phyloP scores from a whole-genome alignment of 2,329 filamentous ascomycete genomes.

The Lachnellula arida region DNA sequence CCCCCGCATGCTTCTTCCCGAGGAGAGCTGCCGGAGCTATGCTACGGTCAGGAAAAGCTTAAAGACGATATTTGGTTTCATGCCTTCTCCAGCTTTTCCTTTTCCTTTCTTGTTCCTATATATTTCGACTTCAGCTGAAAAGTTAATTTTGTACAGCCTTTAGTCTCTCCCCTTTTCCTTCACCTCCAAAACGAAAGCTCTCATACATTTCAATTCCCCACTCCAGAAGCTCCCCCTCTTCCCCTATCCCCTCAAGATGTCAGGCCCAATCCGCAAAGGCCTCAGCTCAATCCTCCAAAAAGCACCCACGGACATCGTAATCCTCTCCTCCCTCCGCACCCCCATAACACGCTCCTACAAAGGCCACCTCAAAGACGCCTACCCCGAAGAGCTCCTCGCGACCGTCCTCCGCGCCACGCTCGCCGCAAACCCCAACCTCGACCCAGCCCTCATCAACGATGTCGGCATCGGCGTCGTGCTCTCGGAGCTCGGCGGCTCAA shows the following conservation, averaged over 20 bases:
- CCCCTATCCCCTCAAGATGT: constrained; percentile 23
- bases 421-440: constrained; percentile 65
- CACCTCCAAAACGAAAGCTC: neutral
- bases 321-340: constrained; percentile 86
- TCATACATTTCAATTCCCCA: neutral
- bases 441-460: constrained; percentile 68
- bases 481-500: constrained; percentile 83
- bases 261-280: constrained; percentile 51
- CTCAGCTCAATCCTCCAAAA: constrained; percentile 74
- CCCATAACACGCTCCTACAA: constrained; percentile 80
- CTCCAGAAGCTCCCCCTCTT: neutral
- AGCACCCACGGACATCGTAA: constrained; percentile 74
- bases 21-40: neutral
- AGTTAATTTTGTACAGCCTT: neutral
- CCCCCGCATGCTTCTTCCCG: neutral
- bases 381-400: constrained; percentile 83
- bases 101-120: neutral
- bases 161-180: neutral
- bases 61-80: neutral
- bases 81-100: neutral
- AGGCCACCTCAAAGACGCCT: constrained; percentile 79
- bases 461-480: constrained; percentile 85
- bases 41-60: neutral
- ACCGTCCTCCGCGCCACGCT: constrained; percentile 63
- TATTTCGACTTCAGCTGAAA: neutral